phyloP scores from a whole-genome alignment of 257 asterid genomes.

The Ballota nigra region DNA sequence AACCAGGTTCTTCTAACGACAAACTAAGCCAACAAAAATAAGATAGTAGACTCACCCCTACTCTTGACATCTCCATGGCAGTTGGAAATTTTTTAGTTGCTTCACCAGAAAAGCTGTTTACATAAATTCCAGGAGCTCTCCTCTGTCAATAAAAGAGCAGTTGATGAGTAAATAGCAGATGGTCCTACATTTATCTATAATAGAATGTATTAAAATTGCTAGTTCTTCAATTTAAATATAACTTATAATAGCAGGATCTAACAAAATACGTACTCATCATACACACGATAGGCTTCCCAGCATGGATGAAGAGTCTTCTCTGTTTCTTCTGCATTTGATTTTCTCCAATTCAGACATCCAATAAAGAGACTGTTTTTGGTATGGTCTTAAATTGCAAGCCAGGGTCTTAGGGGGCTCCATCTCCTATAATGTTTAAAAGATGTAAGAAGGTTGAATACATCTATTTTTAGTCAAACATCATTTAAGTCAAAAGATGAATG shows the following conservation, averaged over 20 bases:
- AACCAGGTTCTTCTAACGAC: neutral
- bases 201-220: too few relatives aligned
- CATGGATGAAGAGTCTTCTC: too few relatives aligned
- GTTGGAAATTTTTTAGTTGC: slow-evolving; percentile 67
- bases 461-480: neutral
- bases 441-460: neutral
- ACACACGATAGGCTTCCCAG: slow-evolving; percentile 81
- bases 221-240: neutral
- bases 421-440: slow-evolving; percentile 45
- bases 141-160: slow-evolving; percentile 38
- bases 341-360: slow-evolving; percentile 83
- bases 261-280: slow-evolving; percentile 59
- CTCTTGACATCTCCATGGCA: slow-evolving; percentile 62
- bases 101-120: slow-evolving; percentile 80
- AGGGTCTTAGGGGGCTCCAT: slow-evolving; percentile 72
- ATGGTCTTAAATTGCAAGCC: slow-evolving; percentile 66
- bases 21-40: neutral
- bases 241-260: neutral
- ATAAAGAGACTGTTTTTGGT: slow-evolving; percentile 80
- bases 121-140: slow-evolving; percentile 77
- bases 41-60: too few relatives aligned
- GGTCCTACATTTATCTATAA: too few relatives aligned
- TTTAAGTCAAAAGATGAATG: neutral
- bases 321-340: too few relatives aligned
- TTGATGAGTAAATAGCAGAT: too few relatives aligned